Evolutionary conservation across 225 moss, liverwort and hornwort genomes (phyloP), one percentile per base, ranked within the genome.

Genomic region (Physcomitrium patens): DNA sequence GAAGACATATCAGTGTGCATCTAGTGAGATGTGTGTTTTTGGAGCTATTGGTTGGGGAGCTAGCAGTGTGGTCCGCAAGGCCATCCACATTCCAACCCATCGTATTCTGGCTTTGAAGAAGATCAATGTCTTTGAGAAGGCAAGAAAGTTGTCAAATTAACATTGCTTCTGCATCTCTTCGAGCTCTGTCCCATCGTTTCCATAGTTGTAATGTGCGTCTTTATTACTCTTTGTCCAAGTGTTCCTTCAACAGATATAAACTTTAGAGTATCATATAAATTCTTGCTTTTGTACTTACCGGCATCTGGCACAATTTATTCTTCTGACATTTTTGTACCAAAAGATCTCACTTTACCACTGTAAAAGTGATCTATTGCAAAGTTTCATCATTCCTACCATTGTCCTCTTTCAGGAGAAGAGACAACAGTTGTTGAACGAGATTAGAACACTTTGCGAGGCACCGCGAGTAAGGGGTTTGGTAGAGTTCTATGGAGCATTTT

Each of bases 121-220:
- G 78, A 99, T 99, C 86, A 99, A 99, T 85, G 92, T 95, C 56
- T 99, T 99, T 70, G 97, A 99, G 78, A 99, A 99, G 95, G 97
- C 89, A 89, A 86, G 88, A 69, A 80, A 80, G 62, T 85, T 78
- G 68, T 72, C 63, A 28, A 77, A 10, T 64, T 69, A 56, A 74
- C 44, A 9, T 77, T 62, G 61, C 56, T 70, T 55, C 79, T 69
- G 50, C 73, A 69, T 6, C n/a, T 56, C 31, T 12, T 72, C 65
- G 67, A 73, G 74, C 58, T 19, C 15, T 72, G 7, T 37, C 31
- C 7, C 31, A 37, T 37, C 7, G 24, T 56, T 48, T 51, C 22
- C 57, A 43, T n/a, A 37, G 47, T 20, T 16, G 16, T 4, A 59
- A 49, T 73, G 69, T 50, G 6, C 12, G 23, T 59, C 27, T 24